phyloP scores from a whole-genome alignment of 2,329 filamentous ascomycete species.

The Diatrype stigma region DNA sequence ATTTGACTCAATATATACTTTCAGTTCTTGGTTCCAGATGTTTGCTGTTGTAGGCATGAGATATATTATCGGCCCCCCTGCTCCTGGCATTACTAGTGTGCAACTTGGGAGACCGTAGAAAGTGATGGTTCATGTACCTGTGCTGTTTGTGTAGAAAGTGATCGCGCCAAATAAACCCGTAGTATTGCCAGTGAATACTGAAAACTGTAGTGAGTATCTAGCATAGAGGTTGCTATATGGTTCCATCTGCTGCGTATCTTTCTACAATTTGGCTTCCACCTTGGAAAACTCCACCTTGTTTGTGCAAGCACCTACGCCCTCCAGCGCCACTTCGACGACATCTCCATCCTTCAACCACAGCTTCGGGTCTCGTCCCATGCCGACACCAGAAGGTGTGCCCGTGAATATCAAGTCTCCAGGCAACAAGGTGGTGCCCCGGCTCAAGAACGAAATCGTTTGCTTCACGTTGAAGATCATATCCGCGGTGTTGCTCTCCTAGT shows the following conservation, averaged over 20 bases:
- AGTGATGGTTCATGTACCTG: no score
- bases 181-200: no score
- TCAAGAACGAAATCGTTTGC: conserved; percentile 56
- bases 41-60: no score
- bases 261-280: conserved; percentile 30
- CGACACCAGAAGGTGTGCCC: conserved; percentile 67
- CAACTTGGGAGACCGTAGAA: no score
- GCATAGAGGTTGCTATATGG: no score
- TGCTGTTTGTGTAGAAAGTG: no score
- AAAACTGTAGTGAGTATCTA: no score
- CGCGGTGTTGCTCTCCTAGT: conserved; percentile 47
- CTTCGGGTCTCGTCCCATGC: conserved; percentile 62
- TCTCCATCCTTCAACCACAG: conserved; percentile 69
- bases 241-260: neutral
- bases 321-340: conserved; percentile 63
- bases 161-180: no score
- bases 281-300: conserved; percentile 45
- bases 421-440: conserved; percentile 57
- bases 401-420: conserved; percentile 65
- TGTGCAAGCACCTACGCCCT: conserved; percentile 58
- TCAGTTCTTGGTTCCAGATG: no score
- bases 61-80: no score
- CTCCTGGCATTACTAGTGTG: no score
- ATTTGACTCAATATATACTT: no score
- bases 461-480: conserved; percentile 63